phyloP scores from a whole-genome alignment of 192 early-diverging fungal genomes.

The Rhizophagus sp. region DNA sequence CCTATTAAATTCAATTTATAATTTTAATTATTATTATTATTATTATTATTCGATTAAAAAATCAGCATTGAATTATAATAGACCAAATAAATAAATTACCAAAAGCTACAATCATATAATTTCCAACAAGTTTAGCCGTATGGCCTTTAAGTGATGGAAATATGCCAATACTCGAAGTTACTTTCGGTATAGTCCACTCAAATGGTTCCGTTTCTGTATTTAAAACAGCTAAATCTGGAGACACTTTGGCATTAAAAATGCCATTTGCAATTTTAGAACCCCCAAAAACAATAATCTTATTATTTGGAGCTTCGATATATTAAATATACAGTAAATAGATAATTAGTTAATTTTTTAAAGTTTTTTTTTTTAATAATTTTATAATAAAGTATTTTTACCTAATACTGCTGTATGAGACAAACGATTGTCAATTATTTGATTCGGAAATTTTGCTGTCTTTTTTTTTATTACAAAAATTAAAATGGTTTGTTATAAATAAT shows the following conservation, averaged over 20 bases:
- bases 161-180: background rate
- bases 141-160: background rate
- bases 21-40: too few species aligned
- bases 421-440: too few species aligned
- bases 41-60: too few species aligned
- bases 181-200: background rate
- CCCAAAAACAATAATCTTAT: background rate
- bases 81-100: background rate
- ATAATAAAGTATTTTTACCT: background rate
- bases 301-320: background rate
- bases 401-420: too few species aligned
- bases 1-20: too few species aligned
- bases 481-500: background rate
- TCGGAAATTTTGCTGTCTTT: too few species aligned
- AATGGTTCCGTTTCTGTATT: background rate
- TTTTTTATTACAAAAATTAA: too few species aligned
- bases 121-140: background rate
- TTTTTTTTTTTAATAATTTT: background rate
- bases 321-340: background rate
- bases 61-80: too few species aligned
- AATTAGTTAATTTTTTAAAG: background rate
- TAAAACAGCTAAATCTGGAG: background rate
- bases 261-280: background rate
- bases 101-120: constrained; percentile 9
- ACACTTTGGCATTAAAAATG: too few species aligned